Percentiles rank a stretch among this genome's conserved stretches.
Conservation (phyloP, 2,329 filamentous ascomycete genomes). For the Moelleriella libera region DNA sequence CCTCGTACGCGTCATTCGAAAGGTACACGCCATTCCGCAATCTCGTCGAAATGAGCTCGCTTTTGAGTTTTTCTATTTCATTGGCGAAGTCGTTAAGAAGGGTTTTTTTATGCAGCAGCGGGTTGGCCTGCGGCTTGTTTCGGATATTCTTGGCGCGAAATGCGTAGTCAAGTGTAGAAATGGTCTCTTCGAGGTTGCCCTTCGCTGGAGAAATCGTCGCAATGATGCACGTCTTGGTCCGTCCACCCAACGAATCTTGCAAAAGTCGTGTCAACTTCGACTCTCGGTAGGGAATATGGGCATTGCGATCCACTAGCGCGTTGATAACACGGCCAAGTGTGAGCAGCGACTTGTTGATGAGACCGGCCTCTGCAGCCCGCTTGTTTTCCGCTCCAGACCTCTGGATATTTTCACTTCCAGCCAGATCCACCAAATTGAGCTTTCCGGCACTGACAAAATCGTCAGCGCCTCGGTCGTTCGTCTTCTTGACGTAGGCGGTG, state of each 20-base stretch:
- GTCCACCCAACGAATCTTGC: conserved; percentile 90
- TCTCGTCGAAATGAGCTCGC: conserved; percentile 80
- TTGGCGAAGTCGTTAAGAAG: conserved; percentile 76
- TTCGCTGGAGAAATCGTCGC: conserved; percentile 91
- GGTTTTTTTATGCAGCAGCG: conserved; percentile 84
- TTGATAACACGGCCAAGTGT: conserved; percentile 96
- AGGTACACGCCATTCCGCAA: conserved; percentile 94
- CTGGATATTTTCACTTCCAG: conserved; percentile 95
- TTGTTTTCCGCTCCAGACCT: conserved; percentile 97
- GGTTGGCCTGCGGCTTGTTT: conserved; percentile 94
- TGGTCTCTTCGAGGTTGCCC: conserved; percentile 93
- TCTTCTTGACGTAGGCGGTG: conserved; percentile 76
- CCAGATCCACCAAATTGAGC: conserved; percentile 89
- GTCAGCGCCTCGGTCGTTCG: conserved; percentile 68
- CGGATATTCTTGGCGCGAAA: conserved; percentile 97
- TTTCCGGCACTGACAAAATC: conserved; percentile 87
- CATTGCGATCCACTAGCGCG: conserved; percentile 76
- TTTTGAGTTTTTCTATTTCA: conserved; percentile 91
- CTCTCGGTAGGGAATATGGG: conserved; percentile 84
- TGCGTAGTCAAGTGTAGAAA: conserved; percentile 94
- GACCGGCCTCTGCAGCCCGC: conserved; percentile 81
- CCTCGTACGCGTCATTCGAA: conserved; percentile 76
- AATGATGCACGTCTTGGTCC: conserved; percentile 97
- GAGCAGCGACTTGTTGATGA: conserved; percentile 96
- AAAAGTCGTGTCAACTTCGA: conserved; percentile 90